Evolutionary conservation across 202 grass and related monocot genomes (phyloP), one percentile per base, ranked within the genome.

Genomic region (Sporobolus alterniflorus): DNA sequence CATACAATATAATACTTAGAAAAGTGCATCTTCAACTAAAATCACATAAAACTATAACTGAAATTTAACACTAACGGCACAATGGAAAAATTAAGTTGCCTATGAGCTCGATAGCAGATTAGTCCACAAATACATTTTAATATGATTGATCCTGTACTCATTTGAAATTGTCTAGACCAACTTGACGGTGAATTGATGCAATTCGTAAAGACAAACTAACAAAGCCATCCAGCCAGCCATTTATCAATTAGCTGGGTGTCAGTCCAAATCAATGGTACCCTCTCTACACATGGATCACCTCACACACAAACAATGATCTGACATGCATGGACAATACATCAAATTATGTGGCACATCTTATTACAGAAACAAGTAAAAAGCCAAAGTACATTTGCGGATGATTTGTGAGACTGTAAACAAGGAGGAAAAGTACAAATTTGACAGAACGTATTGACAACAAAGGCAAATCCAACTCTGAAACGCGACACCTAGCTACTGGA

Each of bases 391-490:
- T 59, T 36, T 71, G 32, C 66, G 67, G 51, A 43, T 55, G 44
- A 43, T 86, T 22, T 69, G 52, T 17, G 14, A 72, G 57, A 76
- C 28, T 73, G 48, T 49, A 66, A 75, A 49, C 1, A 20, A 54
- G 43, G n/a, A 54, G 75, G 8, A 74, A 69, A 79, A 64, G 42
- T 43, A 82, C 13, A 71, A 74, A 44, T 2, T 46, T 16, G 78
- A 64, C 42, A 60, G 49, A 86, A 83, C 43, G 68, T 31, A 60
- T 67, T 62, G 75, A 69, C 25, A 86, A 24, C 69, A 67, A 83
- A 86, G 41, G 57, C 32, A 82, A 32, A 79, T 83, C 74, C 84
- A 90, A 87, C 74, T 69, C 79, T 75, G 28, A 75, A 75, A 64
- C 64, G 44, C 70, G 75, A 85, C 62, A 75, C 57, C 69, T 86